Conservation (phyloP, 768 basidiomycete genomes). For the Tulasnella sp. region DNA sequence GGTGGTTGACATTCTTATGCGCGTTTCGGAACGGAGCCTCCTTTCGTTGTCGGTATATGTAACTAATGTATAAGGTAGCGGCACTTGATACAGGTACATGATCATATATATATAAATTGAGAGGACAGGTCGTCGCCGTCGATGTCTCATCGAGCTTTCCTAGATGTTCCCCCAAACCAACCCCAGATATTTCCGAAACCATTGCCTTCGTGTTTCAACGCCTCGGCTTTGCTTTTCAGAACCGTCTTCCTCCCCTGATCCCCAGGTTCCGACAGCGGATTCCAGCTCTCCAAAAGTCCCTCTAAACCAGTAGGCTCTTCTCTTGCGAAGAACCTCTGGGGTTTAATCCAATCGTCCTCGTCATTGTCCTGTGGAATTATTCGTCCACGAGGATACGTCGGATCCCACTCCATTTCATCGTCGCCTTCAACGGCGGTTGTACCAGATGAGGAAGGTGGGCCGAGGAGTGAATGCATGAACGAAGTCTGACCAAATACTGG, state of each 20-base stretch:
- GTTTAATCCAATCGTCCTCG: slow-evolving; percentile 26
- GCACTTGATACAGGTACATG: background rate
- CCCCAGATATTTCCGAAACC: background rate
- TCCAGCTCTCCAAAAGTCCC: slow-evolving; percentile 33
- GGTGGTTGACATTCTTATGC: background rate
- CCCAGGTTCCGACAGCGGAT: background rate
- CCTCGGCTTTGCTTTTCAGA: background rate
- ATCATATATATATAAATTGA: background rate
- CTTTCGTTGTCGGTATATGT: background rate
- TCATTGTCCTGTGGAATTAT: background rate
- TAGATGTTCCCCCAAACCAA: background rate
- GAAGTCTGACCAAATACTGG: slow-evolving; percentile 45
- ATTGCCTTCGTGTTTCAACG: background rate
- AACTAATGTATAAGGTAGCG: background rate
- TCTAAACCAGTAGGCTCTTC: slow-evolving; percentile 38
- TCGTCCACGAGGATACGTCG: slow-evolving; percentile 24
- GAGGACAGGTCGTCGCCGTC: background rate
- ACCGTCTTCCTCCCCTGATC: background rate
- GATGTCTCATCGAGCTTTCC: background rate
- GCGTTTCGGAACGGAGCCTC: background rate
- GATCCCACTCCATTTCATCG: slow-evolving; percentile 45
- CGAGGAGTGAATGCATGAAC: slow-evolving; percentile 13
- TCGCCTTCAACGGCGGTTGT: background rate
- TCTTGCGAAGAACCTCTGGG: slow-evolving; percentile 33
- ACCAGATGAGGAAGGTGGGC: background rate